Evolutionary conservation across 495 filamentous ascomycete genomes (phyloP).

Genomic region (Talaromyces borbonicus): DNA sequence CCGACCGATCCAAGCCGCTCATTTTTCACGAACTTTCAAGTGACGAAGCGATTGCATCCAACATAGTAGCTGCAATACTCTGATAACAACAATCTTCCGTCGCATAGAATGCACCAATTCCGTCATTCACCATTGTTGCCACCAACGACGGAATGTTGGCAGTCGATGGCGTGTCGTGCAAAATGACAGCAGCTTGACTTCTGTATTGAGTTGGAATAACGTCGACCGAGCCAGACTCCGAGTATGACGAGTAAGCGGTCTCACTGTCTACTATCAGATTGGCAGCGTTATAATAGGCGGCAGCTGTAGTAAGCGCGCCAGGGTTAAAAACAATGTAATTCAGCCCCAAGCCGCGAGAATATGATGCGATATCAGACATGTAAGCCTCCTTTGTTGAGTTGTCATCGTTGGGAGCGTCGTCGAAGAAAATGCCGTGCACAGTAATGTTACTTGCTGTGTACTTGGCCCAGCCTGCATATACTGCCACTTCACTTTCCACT

Average conservation of each 20-base stretch:
- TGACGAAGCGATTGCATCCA: background rate
- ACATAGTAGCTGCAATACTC: background rate
- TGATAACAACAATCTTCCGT: conserved; percentile 7
- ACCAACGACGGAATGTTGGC: background rate
- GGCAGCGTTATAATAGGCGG: conserved; percentile 3
- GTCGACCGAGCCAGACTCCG: background rate
- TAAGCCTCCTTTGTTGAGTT: conserved; percentile 18
- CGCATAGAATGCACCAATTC: conserved; percentile 4
- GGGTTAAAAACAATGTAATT: conserved; percentile 7
- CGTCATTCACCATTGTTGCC: background rate
- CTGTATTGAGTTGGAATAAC: background rate
- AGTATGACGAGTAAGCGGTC: conserved; percentile 3
- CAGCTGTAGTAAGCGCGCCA: background rate
- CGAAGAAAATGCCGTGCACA: conserved; percentile 40
- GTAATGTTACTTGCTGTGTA: conserved; percentile 20
- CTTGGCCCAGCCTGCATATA: conserved; percentile 31
- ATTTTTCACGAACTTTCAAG: background rate
- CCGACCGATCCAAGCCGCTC: background rate
- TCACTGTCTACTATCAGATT: conserved; percentile 3
- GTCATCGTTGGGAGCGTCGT: conserved; percentile 28
- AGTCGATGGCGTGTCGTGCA: background rate
- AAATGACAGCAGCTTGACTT: background rate
- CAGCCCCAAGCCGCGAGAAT: background rate
- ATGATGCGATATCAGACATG: conserved; percentile 13
- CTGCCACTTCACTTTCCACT: conserved; percentile 28